These are phyloP conservation scores for Phlyctochytrium arcticum DNA, from an alignment of 192 early-diverging fungal species.

Conservation along the genomic window DNA sequence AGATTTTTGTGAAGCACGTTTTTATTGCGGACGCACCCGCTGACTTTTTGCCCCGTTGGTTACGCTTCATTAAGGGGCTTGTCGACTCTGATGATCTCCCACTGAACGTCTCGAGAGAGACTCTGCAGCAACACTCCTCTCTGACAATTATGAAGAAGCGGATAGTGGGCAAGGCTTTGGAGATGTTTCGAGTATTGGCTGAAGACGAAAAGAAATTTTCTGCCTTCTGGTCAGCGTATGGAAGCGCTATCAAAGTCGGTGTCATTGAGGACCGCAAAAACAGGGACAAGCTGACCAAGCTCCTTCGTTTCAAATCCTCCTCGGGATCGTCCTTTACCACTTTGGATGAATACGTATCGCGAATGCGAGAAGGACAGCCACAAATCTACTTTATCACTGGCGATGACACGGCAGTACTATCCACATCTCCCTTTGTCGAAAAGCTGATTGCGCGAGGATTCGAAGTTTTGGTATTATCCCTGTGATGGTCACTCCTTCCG, in stretches of 20 bases:
- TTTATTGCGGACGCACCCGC: slow-evolving; percentile 91
- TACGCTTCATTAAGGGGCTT: slow-evolving; percentile 89
- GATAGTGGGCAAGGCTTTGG: slow-evolving; percentile 84
- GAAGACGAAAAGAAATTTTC: slow-evolving; percentile 39
- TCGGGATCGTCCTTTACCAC: slow-evolving; percentile 42
- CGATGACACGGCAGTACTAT: slow-evolving; percentile 56
- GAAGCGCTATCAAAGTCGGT: slow-evolving; percentile 78
- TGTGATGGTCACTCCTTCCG: slow-evolving; percentile 22
- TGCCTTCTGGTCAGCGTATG: slow-evolving; percentile 71
- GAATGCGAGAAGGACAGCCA: slow-evolving; percentile 89
- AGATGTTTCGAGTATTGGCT: slow-evolving; percentile 73
- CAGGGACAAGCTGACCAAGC: slow-evolving; percentile 70
- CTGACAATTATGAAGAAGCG: slow-evolving; percentile 83
- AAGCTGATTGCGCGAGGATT: slow-evolving; percentile 80
- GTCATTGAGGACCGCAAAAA: slow-evolving; percentile 77
- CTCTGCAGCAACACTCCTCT: slow-evolving; percentile 80
- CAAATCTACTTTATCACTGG: slow-evolving; percentile 87
- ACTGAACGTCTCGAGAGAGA: slow-evolving; percentile 97
- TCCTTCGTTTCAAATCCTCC: slow-evolving; percentile 56
- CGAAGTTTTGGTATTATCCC: slow-evolving; percentile 81
- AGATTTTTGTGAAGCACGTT: slow-evolving; percentile 92
- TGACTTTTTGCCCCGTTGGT: slow-evolving; percentile 86
- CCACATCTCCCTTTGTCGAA: slow-evolving; percentile 89
- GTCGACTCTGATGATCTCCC: slow-evolving; percentile 97
- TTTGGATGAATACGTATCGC: slow-evolving; percentile 73